phyloP scores from a whole-genome alignment of 1,284 basidiomycete species.

The Ceratobasidium sp. region DNA sequence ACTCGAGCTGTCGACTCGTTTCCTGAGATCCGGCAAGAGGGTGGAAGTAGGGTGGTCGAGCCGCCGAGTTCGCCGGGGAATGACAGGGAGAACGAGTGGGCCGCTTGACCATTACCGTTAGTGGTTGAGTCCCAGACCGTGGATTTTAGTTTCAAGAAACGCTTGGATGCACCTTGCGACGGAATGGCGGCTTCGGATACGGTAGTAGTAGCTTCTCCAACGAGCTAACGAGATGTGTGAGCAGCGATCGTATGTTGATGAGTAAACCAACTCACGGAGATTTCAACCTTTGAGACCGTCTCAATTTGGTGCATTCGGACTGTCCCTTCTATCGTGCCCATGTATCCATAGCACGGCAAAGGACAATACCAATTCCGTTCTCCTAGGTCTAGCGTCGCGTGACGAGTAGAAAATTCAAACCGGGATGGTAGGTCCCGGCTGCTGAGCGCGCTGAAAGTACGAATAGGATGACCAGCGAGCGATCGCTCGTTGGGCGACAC shows the following conservation, averaged over 20 bases:
- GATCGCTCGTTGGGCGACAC: constrained; percentile 34
- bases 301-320: constrained; percentile 36
- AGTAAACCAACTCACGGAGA: constrained; percentile 23
- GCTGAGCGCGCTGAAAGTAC: constrained; percentile 36
- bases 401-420: constrained; percentile 31
- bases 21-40: constrained; percentile 24
- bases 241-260: background rate
- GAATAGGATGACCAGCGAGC: constrained; percentile 26
- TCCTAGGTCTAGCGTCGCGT: constrained; percentile 31
- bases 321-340: constrained; percentile 27
- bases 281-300: constrained; percentile 35
- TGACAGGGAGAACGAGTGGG: constrained; percentile 12
- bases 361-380: constrained; percentile 42
- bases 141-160: constrained; percentile 21
- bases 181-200: constrained; percentile 33
- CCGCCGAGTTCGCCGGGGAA: constrained; percentile 16
- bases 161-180: constrained; percentile 34
- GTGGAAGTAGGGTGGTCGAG: constrained; percentile 10
- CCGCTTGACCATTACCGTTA: background rate
- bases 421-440: constrained; percentile 26
- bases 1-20: constrained; percentile 7
- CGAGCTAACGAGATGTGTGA: background rate
- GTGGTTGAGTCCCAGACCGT: constrained; percentile 26
- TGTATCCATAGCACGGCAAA: constrained; percentile 25
- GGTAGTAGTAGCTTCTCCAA: constrained; percentile 22